Conservation (phyloP, 148 eudicot species). For the Chenopodium album region DNA sequence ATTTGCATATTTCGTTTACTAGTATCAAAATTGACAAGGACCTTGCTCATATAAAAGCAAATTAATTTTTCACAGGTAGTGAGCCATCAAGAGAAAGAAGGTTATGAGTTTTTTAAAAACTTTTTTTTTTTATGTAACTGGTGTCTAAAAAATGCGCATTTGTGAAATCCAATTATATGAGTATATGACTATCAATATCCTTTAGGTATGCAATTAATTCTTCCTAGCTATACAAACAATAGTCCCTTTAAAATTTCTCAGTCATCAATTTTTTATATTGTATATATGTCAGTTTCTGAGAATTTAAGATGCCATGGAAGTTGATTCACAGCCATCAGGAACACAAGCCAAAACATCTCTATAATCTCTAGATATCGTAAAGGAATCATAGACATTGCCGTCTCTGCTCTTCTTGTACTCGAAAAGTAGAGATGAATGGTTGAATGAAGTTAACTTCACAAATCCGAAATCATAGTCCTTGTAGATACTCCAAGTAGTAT, state of each 20-base stretch:
- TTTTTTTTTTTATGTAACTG: background rate
- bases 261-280: background rate
- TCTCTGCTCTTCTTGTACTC: conserved; percentile 91
- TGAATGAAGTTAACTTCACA: conserved; percentile 76
- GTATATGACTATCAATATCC: background rate
- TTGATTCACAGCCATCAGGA: conserved; percentile 29
- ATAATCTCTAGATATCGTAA: conserved; percentile 79
- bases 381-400: conserved; percentile 81
- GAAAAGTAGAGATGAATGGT: conserved; percentile 69
- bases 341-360: conserved; percentile 70
- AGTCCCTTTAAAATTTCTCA: background rate
- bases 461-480: conserved; percentile 74
- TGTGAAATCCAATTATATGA: too few relatives aligned
- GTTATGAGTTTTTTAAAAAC: too few relatives aligned
- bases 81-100: too few relatives aligned
- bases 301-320: conserved; percentile 22
- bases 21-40: too few relatives aligned
- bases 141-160: background rate
- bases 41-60: too few relatives aligned
- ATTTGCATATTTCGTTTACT: too few relatives aligned
- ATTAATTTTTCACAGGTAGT: too few relatives aligned
- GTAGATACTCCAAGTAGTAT: conserved; percentile 63
- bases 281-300: background rate
- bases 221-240: background rate
- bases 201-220: background rate